Evolutionary conservation across 2,329 filamentous ascomycete species (phyloP).

Genomic region (Huntiella abstrusa): DNA sequence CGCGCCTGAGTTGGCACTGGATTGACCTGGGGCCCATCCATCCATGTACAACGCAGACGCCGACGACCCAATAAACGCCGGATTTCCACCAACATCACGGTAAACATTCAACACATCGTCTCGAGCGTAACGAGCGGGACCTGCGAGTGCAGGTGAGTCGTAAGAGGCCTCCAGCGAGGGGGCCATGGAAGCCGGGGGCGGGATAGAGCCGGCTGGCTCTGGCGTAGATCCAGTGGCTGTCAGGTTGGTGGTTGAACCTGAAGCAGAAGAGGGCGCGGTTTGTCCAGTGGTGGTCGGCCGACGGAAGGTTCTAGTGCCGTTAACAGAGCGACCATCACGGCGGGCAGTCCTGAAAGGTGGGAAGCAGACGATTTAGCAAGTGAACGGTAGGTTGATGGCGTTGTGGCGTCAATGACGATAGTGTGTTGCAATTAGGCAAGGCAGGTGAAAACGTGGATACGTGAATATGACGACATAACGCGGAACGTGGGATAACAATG

Average conservation of each 20-base stretch:
- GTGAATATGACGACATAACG: background rate
- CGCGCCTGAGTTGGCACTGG: background rate
- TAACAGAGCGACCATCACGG: conserved; percentile 36
- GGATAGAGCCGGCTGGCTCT: background rate
- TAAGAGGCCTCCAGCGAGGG: conserved; percentile 15
- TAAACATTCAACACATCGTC: conserved; percentile 64
- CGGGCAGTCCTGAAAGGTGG: conserved; percentile 29
- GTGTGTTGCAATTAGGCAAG: too few species aligned
- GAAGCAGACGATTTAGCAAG: background rate
- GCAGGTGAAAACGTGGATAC: background rate
- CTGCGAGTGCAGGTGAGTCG: conserved; percentile 18
- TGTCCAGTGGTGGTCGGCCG: conserved; percentile 38
- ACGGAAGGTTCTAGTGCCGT: conserved; percentile 46
- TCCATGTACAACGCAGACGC: conserved; percentile 39
- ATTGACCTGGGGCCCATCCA: conserved; percentile 54
- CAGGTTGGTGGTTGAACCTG: conserved; percentile 17
- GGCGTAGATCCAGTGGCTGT: conserved; percentile 11
- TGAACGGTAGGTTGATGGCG: too few species aligned
- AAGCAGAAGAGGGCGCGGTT: conserved; percentile 22
- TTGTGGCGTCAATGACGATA: too few species aligned
- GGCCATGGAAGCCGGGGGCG: background rate
- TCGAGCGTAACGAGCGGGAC: conserved; percentile 50
- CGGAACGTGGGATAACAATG: too few species aligned
- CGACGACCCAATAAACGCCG: conserved; percentile 16
- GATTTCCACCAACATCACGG: conserved; percentile 29